Evolutionary conservation across 2,329 filamentous ascomycete genomes (phyloP), one percentile per base, ranked within the genome.

Genomic region (Aureobasidium sp.): DNA sequence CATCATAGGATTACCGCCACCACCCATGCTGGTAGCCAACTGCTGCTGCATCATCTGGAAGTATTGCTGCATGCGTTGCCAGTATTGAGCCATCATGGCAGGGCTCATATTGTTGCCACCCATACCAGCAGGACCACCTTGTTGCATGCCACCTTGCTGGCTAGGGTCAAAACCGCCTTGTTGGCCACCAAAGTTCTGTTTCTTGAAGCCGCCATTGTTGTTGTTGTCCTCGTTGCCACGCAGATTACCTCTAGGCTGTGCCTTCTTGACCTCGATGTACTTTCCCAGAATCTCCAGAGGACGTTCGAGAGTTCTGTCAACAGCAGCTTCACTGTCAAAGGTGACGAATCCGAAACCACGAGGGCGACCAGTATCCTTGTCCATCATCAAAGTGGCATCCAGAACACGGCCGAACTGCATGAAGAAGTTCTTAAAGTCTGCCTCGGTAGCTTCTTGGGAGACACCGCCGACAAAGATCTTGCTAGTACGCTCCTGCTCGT

Each of bases 391-490:
- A 0, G 93, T 98, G 2, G 93, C 93, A 71, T 98, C 93, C 34
- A 98, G 85, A 17, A 98, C 93, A 57, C 91, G 85, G 24, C 93
- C 93, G 63, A 97, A 98, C 65, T 95, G 88, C 64, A 87, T 89
- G 73, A 98, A 98, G 72, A 95, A 98, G 56, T 93, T 85, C 66
- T 89, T 90, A 69, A 98, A 98, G 67, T 97, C 90, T 57, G 90
- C 85, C 64, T 98, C 93, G 1, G 89, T 96, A 0, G 91, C 93
- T 64, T 98, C 93, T 72, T 97, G 93, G 69, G 88, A 95, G 54
- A 98, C 93, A 64, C 93, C 93, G 27, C 93, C 93, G 19, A 98
- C 93, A 63, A 98, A 98, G 61, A 98, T 98, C 72, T 98, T 98
- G 71, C 88, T 93, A 0, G 93, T 98, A 68, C 94, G 90, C 67